Evolutionary conservation across 1,284 basidiomycete species (phyloP).

Genomic region (Leccinum solheimii): DNA sequence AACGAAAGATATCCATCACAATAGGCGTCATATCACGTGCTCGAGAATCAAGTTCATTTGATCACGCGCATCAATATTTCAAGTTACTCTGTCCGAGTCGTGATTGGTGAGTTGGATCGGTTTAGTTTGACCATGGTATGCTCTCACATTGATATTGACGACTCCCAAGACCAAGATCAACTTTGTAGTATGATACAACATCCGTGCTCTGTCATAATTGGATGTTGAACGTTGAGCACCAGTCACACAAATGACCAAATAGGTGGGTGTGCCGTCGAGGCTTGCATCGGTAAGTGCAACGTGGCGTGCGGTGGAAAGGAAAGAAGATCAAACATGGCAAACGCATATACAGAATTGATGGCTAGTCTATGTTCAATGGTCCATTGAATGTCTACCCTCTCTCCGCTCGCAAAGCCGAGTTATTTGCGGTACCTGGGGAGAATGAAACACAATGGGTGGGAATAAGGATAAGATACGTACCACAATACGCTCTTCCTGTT

Average conservation of each 20-base stretch:
- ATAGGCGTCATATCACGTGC: conserved; percentile 28
- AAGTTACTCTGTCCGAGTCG: neutral
- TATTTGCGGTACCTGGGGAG: conserved; percentile 34
- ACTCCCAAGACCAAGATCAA: neutral
- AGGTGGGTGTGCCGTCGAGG: neutral
- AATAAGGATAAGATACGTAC: conserved; percentile 47
- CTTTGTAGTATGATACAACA: neutral
- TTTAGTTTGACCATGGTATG: neutral
- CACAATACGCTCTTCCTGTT: conserved; percentile 89
- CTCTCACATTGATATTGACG: neutral
- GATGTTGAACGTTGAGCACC: neutral
- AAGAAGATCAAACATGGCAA: conserved; percentile 12
- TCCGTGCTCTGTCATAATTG: neutral
- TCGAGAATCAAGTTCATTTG: conserved; percentile 16
- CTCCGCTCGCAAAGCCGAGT: neutral
- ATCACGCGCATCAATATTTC: neutral
- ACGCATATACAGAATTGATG: conserved; percentile 22
- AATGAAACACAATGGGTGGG: neutral
- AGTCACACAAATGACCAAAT: neutral
- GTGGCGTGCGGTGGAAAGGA: neutral
- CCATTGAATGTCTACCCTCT: conserved; percentile 5
- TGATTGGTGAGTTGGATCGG: neutral
- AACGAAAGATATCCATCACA: neutral
- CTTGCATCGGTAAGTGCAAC: conserved; percentile 1
- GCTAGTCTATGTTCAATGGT: conserved; percentile 29